Evolutionary conservation across 257 asterid species (phyloP).

Genomic region (Primulina tabacum): DNA sequence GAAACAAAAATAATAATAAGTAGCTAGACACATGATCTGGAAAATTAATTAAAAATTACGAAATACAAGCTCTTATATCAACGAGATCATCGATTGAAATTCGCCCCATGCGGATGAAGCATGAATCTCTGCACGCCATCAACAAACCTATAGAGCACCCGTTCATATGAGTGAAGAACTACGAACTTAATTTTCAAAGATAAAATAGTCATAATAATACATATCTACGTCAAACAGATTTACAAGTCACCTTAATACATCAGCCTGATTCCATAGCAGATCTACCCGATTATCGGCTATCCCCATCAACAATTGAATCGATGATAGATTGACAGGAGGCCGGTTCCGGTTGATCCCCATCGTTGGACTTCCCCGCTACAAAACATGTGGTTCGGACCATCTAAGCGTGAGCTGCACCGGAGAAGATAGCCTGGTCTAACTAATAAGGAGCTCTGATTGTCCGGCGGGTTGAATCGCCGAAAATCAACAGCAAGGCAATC

Average conservation of each 20-base stretch:
- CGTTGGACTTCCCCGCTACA: neutral
- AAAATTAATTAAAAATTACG: no score
- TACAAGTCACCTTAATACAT: neutral
- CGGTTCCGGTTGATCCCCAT: neutral
- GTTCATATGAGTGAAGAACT: neutral
- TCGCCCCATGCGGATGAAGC: neutral
- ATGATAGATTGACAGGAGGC: neutral
- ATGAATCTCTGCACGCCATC: neutral
- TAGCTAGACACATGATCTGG: no score
- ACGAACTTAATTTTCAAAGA: neutral
- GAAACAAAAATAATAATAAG: no score
- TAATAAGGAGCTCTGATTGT: neutral
- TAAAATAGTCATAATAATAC: no score
- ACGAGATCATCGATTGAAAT: neutral
- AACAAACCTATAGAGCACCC: neutral
- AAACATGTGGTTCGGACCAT: neutral
- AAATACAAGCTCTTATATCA: neutral
- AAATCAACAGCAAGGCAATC: neutral
- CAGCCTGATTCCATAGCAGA: neutral
- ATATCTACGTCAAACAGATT: neutral
- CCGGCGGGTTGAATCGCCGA: neutral
- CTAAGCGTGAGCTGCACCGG: neutral
- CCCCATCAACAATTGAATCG: neutral
- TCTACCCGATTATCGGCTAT: neutral
- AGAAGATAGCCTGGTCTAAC: neutral